These are phyloP conservation scores for Stachybotrys echinatus DNA, from an alignment of 2,329 filamentous ascomycete genomes.

Conservation along the genomic window DNA sequence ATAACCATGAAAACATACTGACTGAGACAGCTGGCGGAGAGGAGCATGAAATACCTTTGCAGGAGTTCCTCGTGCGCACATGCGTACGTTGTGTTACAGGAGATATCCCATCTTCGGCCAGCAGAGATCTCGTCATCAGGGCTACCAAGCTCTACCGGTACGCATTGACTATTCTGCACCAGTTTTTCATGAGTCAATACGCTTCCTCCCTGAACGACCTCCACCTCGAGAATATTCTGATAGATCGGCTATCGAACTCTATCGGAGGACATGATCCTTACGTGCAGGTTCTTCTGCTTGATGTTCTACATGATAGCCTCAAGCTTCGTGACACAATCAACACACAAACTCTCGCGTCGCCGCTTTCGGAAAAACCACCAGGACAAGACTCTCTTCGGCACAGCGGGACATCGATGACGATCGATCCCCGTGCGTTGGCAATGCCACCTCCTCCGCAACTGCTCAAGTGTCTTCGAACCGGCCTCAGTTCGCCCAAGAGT, in stretches of 20 bases:
- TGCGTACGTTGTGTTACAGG: conserved; percentile 56
- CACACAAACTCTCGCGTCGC: conserved; percentile 35
- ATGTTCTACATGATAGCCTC: conserved; percentile 70
- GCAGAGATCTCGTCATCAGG: conserved; percentile 28
- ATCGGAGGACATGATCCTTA: conserved; percentile 59
- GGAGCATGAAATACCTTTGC: conserved; percentile 54
- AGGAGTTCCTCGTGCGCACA: conserved; percentile 62
- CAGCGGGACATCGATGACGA: conserved; percentile 31
- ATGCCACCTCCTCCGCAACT: conserved; percentile 60
- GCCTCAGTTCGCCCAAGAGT: conserved; percentile 69
- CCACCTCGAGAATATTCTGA: conserved; percentile 65
- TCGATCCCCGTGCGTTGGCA: conserved; percentile 17
- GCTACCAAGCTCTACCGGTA: conserved; percentile 65
- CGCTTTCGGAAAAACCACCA: conserved; percentile 41
- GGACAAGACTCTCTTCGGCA: conserved; percentile 34
- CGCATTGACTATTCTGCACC: conserved; percentile 64
- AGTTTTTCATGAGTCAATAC: conserved; percentile 61
- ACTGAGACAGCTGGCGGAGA: conserved; percentile 37
- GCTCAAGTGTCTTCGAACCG: conserved; percentile 79
- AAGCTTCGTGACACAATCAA: conserved; percentile 51
- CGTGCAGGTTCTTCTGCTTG: conserved; percentile 72
- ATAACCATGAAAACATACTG: background rate
- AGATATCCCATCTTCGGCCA: conserved; percentile 12
- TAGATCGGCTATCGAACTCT: conserved; percentile 60
- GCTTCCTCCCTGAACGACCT: conserved; percentile 53